These are phyloP conservation scores for Rhodotorula sp. DNA, from an alignment of 1,284 basidiomycete species.

Conservation along the genomic window DNA sequence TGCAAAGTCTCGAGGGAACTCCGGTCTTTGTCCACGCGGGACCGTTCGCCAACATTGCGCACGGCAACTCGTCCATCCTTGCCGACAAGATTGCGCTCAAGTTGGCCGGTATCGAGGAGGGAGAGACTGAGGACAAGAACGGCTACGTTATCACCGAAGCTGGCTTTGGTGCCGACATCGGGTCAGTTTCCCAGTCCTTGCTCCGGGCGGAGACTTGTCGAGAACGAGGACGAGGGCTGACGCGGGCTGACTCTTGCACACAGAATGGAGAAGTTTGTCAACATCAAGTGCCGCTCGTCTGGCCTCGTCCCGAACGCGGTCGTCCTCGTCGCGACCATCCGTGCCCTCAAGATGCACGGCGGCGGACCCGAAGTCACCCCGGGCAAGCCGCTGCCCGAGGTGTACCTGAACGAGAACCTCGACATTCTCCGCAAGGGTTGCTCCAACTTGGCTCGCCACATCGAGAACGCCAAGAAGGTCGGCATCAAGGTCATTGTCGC, in stretches of 20 bases:
- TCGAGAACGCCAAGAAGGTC: slow-evolving; percentile 92
- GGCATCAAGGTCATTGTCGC: slow-evolving; percentile 95
- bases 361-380: slow-evolving; percentile 96
- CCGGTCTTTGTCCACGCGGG: slow-evolving; percentile 99
- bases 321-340: slow-evolving; percentile 94
- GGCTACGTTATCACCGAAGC: slow-evolving; percentile 98
- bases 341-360: slow-evolving; percentile 98
- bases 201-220: too few relatives aligned
- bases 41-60: slow-evolving; percentile 98
- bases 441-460: slow-evolving; percentile 89
- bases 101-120: slow-evolving; percentile 92
- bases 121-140: slow-evolving; percentile 72
- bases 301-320: slow-evolving; percentile 91
- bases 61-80: slow-evolving; percentile 97
- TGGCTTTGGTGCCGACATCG: slow-evolving; percentile 98
- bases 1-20: slow-evolving; percentile 98
- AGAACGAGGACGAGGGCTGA: background rate
- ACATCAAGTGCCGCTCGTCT: slow-evolving; percentile 96
- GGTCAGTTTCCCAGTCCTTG: slow-evolving; percentile 46
- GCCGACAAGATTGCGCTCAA: slow-evolving; percentile 95
- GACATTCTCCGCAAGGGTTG: slow-evolving; percentile 87
- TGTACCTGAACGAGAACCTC: slow-evolving; percentile 91
- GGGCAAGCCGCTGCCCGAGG: slow-evolving; percentile 88
- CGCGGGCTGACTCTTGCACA: background rate
- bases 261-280: slow-evolving; percentile 78